phyloP scores from a whole-genome alignment of 169 alveolate genomes.

The Theileria parva region DNA sequence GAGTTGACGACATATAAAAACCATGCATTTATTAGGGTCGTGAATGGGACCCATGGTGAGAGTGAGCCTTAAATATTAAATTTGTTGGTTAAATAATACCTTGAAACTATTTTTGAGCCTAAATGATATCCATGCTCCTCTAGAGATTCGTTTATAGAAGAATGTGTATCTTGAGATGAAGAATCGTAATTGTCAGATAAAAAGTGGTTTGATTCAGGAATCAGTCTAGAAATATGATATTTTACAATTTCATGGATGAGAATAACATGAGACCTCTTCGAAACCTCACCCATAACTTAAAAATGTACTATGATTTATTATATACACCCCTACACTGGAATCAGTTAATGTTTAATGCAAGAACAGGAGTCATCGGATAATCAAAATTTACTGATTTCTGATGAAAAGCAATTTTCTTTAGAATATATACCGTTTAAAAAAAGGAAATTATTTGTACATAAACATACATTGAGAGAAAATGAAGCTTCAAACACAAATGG shows the following conservation, averaged over 20 bases:
- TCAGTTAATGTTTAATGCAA: conserved; percentile 20
- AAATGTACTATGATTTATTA: neutral
- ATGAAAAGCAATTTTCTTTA: conserved; percentile 29
- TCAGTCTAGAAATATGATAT: conserved; percentile 36
- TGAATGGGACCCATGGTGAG: conserved; percentile 42
- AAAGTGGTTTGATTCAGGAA: neutral
- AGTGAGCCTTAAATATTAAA: conserved; percentile 30
- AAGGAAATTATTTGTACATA: neutral
- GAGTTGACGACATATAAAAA: conserved; percentile 57
- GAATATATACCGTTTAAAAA: conserved; percentile 23
- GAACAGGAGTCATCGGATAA: neutral
- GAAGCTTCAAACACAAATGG: conserved; percentile 27
- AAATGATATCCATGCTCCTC: conserved; percentile 55
- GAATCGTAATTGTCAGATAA: conserved; percentile 17
- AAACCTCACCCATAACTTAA: conserved; percentile 40
- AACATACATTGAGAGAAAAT: neutral
- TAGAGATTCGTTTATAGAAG: conserved; percentile 43
- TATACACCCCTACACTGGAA: conserved; percentile 4
- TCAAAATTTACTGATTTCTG: conserved; percentile 1
- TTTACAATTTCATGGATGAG: conserved; percentile 61
- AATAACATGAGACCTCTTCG: conserved; percentile 31
- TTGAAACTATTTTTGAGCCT: conserved; percentile 41
- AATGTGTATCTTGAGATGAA: conserved; percentile 22
- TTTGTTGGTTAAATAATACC: conserved; percentile 1
- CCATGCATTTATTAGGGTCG: conserved; percentile 61